Evolutionary conservation across 306 rosid species (phyloP).

Genomic region (Quercus suber): DNA sequence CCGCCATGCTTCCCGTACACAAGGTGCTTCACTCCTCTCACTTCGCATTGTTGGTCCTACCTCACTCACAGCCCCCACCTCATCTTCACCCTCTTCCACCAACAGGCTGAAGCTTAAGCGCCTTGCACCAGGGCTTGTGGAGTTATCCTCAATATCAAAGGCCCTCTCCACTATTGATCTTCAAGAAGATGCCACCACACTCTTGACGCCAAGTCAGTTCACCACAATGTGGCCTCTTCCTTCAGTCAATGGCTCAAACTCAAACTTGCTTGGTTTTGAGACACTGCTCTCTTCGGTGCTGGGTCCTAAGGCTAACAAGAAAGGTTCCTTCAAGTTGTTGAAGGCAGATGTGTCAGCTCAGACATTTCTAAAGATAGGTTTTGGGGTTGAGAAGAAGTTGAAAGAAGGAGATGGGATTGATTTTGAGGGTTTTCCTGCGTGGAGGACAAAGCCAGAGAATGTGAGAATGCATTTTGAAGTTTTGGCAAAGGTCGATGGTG

Average conservation of each 20-base stretch:
- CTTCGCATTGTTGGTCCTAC: slow-evolving; percentile 88
- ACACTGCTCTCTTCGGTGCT: slow-evolving; percentile 61
- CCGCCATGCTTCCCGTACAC: slow-evolving; percentile 54
- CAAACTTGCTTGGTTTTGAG: slow-evolving; percentile 77
- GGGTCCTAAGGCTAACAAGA: slow-evolving; percentile 61
- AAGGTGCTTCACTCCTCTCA: slow-evolving; percentile 56
- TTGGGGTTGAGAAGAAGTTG: slow-evolving; percentile 80
- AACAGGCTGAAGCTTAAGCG: slow-evolving; percentile 85
- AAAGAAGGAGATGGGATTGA: slow-evolving; percentile 61
- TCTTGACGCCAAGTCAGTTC: slow-evolving; percentile 63
- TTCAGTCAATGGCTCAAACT: slow-evolving; percentile 75
- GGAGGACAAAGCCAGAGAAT: slow-evolving; percentile 84
- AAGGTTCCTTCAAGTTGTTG: slow-evolving; percentile 82
- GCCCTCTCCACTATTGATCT: slow-evolving; percentile 38
- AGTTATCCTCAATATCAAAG: slow-evolving; percentile 60
- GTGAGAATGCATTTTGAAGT: slow-evolving; percentile 81
- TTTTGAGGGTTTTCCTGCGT: slow-evolving; percentile 56
- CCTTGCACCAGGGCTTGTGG: slow-evolving; percentile 95
- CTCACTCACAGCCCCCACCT: slow-evolving; percentile 61
- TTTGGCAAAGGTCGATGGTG: slow-evolving; percentile 84
- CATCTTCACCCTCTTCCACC: slow-evolving; percentile 51
- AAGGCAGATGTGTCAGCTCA: slow-evolving; percentile 89
- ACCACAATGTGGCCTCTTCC: slow-evolving; percentile 77
- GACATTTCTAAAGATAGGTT: slow-evolving; percentile 77
- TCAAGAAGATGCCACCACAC: slow-evolving; percentile 48